Percentiles rank a stretch among this genome's conserved stretches.
Evolutionary conservation across 306 rosid species (phyloP).

Genomic region (Cicer pinnatifidum): DNA sequence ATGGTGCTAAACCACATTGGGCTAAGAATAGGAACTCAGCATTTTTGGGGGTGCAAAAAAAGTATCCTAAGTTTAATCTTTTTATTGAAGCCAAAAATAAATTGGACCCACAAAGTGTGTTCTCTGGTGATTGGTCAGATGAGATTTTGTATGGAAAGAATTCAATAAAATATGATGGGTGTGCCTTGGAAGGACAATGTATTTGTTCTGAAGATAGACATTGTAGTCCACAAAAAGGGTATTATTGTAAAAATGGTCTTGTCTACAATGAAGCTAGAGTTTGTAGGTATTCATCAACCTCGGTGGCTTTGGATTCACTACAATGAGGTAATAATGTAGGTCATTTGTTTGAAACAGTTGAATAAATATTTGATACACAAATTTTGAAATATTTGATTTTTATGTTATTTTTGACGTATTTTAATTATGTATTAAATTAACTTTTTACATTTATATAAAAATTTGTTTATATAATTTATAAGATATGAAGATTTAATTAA

Average conservation of each 20-base stretch:
- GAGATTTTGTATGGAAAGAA: constrained; percentile 59
- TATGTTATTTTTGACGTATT: too few relatives aligned
- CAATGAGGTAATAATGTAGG: neutral
- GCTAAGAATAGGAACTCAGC: constrained; percentile 72
- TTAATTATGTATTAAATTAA: too few relatives aligned
- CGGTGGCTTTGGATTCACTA: neutral
- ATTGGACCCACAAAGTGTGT: constrained; percentile 65
- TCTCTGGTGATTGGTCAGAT: constrained; percentile 73
- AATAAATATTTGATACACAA: too few relatives aligned
- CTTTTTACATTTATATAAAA: too few relatives aligned
- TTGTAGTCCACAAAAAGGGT: constrained; percentile 68
- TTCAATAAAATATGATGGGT: constrained; percentile 56
- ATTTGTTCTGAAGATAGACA: constrained; percentile 65
- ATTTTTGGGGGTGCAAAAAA: constrained; percentile 55
- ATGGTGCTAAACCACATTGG: constrained; percentile 87
- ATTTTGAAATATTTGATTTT: too few relatives aligned
- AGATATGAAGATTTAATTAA: too few relatives aligned
- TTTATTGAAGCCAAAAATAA: constrained; percentile 53
- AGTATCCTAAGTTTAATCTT: constrained; percentile 52
- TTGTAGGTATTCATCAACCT: constrained; percentile 51
- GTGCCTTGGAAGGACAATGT: constrained; percentile 76
- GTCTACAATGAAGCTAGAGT: constrained; percentile 70
- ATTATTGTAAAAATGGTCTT: constrained; percentile 61
- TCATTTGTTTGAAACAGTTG: too few relatives aligned
- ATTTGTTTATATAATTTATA: too few relatives aligned